Conservation (phyloP, 164 flowering plant genomes). For the Protea cynaroides region DNA sequence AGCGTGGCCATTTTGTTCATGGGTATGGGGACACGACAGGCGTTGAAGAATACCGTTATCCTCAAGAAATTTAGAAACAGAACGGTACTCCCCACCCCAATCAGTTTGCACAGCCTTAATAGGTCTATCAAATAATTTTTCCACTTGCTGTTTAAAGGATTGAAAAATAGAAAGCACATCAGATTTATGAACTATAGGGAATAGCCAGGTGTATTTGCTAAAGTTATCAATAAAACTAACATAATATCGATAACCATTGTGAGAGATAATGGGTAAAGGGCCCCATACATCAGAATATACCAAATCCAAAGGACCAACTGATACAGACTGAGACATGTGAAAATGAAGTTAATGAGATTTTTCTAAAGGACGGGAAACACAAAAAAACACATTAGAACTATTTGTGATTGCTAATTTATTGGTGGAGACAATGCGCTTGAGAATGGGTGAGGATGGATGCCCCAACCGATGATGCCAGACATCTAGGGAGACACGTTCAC, state of each 20-base stretch:
- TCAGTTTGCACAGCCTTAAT: neutral
- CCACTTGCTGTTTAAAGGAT: neutral
- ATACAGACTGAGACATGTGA: neutral
- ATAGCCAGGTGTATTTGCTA: neutral
- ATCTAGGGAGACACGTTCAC: neutral
- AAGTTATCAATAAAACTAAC: neutral
- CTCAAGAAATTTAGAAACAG: too few relatives aligned
- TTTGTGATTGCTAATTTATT: neutral
- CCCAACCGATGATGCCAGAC: neutral
- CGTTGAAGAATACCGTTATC: neutral
- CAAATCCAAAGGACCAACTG: neutral
- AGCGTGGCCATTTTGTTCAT: conserved; percentile 7
- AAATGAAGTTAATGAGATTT: neutral
- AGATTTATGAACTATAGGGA: neutral
- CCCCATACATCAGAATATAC: neutral
- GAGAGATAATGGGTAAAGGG: neutral
- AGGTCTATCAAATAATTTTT: neutral
- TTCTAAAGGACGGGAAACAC: neutral
- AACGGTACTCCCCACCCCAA: too few relatives aligned
- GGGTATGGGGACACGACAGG: neutral
- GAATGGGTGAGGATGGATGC: neutral
- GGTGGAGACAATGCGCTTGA: neutral
- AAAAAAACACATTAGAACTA: too few relatives aligned
- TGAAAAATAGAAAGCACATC: neutral
- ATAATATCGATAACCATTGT: neutral